These are phyloP conservation scores for Solanum sejunctum DNA, from an alignment of 257 asterid species.

Conservation along the genomic window DNA sequence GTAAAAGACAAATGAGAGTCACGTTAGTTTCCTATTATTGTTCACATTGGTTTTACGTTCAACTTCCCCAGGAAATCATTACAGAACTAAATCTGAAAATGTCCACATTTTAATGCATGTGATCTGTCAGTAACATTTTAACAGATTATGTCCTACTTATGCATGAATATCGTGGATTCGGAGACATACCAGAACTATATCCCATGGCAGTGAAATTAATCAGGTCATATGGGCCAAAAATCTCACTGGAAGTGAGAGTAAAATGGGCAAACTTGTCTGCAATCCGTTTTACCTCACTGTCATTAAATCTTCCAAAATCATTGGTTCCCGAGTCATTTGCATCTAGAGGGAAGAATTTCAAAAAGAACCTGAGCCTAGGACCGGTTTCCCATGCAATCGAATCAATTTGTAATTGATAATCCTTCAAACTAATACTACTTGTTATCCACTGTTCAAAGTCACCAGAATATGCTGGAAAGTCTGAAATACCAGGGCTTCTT, in stretches of 20 bases:
- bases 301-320: constrained; percentile 7
- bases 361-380: constrained; percentile 36
- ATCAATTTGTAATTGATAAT: constrained; percentile 19
- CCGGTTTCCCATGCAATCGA: constrained; percentile 37
- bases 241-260: constrained; percentile 18
- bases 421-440: constrained; percentile 2
- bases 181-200: constrained; percentile 24
- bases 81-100: not conserved
- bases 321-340: constrained; percentile 7
- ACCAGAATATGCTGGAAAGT: constrained; percentile 18
- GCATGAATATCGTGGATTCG: not conserved
- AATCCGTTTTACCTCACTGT: constrained; percentile 18
- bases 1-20: not conserved
- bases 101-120: not conserved
- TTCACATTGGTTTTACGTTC: not conserved
- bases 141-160: not conserved
- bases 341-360: constrained; percentile 24
- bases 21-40: not conserved
- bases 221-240: constrained; percentile 46
- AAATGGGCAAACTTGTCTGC: constrained; percentile 28
- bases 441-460: constrained; percentile 13
- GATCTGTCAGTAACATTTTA: not conserved
- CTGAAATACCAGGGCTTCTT: constrained; percentile 43
- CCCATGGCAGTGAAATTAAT: constrained; percentile 36
- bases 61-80: not conserved